Evolutionary conservation across 2,329 filamentous ascomycete genomes (phyloP).

Genomic region (Byssochlamys sp.): DNA sequence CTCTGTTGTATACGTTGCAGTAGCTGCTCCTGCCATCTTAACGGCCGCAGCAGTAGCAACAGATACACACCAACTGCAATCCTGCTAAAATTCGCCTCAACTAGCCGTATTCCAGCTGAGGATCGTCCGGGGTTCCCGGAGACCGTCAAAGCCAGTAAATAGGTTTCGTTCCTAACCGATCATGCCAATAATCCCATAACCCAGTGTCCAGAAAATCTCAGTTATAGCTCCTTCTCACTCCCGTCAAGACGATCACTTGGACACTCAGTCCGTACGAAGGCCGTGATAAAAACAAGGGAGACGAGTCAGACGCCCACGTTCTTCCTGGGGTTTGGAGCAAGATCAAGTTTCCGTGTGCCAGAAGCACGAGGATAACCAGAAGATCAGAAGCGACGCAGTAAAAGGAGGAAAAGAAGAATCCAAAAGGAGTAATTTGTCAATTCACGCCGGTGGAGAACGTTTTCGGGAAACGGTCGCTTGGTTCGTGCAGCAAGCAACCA

Average conservation of each 20-base stretch:
- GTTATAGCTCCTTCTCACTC: not conserved
- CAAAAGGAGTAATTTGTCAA: conserved; percentile 28
- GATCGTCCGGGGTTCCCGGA: not conserved
- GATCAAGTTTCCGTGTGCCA: not conserved
- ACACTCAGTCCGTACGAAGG: not conserved
- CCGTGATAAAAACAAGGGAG: not conserved
- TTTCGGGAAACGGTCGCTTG: not conserved
- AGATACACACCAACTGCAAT: conserved; percentile 12
- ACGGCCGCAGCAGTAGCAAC: conserved; percentile 12
- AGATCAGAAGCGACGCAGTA: conserved; percentile 9
- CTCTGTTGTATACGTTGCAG: conserved; percentile 30
- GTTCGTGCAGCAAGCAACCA: not conserved
- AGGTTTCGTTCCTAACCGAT: not conserved
- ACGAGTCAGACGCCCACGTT: not conserved
- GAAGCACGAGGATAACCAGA: not conserved
- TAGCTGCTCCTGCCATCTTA: conserved; percentile 34
- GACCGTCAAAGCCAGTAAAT: not conserved
- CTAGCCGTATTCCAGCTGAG: not conserved
- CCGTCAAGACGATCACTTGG: not conserved
- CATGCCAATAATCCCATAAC: not conserved
- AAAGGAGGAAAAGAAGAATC: conserved; percentile 11
- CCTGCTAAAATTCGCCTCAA: conserved; percentile 23
- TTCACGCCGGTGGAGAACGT: conserved; percentile 11
- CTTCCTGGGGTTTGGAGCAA: not conserved
- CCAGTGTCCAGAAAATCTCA: not conserved